These are phyloP conservation scores for Achaetomiella virescens DNA, from an alignment of 495 filamentous ascomycete species.

Conservation along the genomic window DNA sequence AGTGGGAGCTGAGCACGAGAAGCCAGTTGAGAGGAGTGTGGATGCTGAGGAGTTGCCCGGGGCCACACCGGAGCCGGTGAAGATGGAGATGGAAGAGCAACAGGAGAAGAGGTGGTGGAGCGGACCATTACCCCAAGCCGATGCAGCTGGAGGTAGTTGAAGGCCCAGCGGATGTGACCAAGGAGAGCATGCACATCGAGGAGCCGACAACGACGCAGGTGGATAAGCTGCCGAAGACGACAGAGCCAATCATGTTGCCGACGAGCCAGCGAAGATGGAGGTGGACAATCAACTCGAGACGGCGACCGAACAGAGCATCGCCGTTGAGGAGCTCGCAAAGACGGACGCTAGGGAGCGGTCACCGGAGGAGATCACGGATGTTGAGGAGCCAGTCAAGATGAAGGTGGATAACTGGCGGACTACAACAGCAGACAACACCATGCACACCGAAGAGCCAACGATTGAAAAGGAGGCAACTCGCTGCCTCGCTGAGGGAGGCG, in stretches of 20 bases:
- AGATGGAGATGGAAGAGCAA: background rate
- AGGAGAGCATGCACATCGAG: background rate
- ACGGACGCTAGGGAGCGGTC: background rate
- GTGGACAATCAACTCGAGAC: background rate
- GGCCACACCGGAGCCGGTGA: background rate
- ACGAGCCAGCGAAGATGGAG: constrained; percentile 1
- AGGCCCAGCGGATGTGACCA: background rate
- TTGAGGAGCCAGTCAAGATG: background rate
- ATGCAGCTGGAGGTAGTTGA: background rate
- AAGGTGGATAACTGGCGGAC: background rate
- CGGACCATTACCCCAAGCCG: background rate
- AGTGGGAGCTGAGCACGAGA: background rate
- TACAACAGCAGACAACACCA: background rate
- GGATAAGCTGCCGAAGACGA: background rate
- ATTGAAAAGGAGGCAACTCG: background rate
- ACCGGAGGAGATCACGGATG: background rate
- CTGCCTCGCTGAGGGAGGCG: background rate
- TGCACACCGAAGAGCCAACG: background rate
- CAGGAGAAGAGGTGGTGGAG: background rate
- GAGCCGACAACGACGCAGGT: background rate
- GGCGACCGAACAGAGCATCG: background rate
- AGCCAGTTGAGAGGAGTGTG: background rate
- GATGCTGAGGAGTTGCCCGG: background rate
- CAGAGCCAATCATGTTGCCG: background rate
- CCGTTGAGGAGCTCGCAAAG: background rate